A percentile compares a stretch with the other conserved stretches of the same genome.
These are phyloP conservation scores for Aspergillus sp. DNA, from an alignment of 2,329 filamentous ascomycete species.

Conservation along the genomic window DNA sequence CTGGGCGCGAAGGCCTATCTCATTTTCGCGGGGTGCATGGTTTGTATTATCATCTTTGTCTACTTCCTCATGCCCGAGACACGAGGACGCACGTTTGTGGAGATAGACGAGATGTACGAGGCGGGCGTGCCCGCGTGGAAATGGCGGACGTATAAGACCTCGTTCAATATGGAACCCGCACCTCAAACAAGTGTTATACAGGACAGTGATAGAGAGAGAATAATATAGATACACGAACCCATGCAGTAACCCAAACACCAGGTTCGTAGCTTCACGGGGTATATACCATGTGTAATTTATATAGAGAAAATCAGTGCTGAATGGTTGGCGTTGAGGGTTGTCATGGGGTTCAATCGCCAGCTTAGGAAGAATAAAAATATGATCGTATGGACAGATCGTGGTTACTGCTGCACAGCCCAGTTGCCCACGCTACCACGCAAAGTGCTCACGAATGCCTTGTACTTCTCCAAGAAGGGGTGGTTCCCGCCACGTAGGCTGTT, in stretches of 20 bases:
- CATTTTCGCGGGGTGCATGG: conserved; percentile 33
- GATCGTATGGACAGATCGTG: not conserved
- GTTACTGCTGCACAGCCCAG: conserved; percentile 19
- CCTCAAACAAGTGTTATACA: too few relatives aligned
- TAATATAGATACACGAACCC: too few relatives aligned
- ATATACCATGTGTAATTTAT: too few relatives aligned
- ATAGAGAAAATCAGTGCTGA: too few relatives aligned
- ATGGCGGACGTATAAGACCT: conserved; percentile 29
- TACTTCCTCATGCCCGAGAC: conserved; percentile 32
- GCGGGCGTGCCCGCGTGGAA: conserved; percentile 30
- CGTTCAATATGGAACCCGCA: not conserved
- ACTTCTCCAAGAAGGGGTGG: conserved; percentile 35
- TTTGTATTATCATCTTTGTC: conserved; percentile 25
- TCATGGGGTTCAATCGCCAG: too few relatives aligned
- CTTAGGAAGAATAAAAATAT: not conserved
- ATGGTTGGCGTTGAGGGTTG: too few relatives aligned
- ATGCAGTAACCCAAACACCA: too few relatives aligned
- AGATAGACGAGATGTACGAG: conserved; percentile 36
- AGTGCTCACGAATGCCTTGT: conserved; percentile 26
- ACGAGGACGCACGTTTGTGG: conserved; percentile 27
- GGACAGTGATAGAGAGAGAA: too few relatives aligned
- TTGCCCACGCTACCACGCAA: conserved; percentile 15
- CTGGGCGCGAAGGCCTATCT: conserved; percentile 34
- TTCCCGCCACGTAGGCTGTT: conserved; percentile 34
- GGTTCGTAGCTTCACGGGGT: too few relatives aligned